Evolutionary conservation across 495 filamentous ascomycete genomes (phyloP), one percentile per base, ranked within the genome.

Genomic region (Podospora pseudoanserina): DNA sequence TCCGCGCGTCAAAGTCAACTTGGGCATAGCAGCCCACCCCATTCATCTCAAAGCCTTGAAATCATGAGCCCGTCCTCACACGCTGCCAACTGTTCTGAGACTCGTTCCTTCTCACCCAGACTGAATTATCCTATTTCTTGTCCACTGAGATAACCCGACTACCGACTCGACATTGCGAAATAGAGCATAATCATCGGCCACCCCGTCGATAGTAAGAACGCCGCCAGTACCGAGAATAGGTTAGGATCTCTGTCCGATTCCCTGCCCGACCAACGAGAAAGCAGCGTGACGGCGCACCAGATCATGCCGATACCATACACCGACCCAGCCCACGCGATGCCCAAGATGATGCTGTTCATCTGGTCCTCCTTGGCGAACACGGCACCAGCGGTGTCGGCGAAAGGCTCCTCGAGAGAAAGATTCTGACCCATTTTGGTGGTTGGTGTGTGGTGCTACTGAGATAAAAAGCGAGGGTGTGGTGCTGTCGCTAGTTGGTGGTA

Each of bases 261-360:
- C 11, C 68, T 66, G 1, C 78, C 75, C 13, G 73, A 53, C 78
- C 78, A 80, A 2, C 78, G 74, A 60, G 66, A 65, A 44, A 80
- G 62, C 49, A 80, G 75, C 39, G 39, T 62, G 58, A 77, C 65
- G 59, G 76, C 74, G 68, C 70, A 74, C 55, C 66, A 77, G 70
- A 80, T 76, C 72, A 77, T 76, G 70, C 67, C 77, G 64, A 79
- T 72, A 70, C 65, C 76, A 69, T 80, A 80, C 63, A 73, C 20
- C 28, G 66, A 71, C 57, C 68, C 49, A 34, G 61, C 69, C 78
- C 78, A 80, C 55, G 57, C 11, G 54, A 75, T n/a, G 65, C 70
- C 78, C 39, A 80, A 62, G 61, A 79, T 69, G 63, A 76, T 75
- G 63, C 72, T 68, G 70, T 70, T 68, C 60, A 54, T 9, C 54